Base-by-base conservation (phyloP, 1,139 yeast genomes). In the Sugiyamaella novakii region DNA sequence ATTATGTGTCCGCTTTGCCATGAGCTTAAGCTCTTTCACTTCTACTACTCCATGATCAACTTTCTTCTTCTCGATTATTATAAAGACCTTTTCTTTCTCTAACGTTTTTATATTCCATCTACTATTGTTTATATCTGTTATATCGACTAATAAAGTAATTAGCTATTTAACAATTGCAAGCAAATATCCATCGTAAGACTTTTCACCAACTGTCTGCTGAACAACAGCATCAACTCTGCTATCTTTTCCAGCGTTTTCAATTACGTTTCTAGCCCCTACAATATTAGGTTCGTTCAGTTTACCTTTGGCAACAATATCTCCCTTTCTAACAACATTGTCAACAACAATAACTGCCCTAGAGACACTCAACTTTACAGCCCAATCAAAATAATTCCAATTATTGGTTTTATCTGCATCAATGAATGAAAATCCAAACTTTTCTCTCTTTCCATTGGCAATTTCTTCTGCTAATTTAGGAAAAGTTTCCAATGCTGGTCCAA, bases 361-460 rank as follows among this genome's bases (percentile, higher is more conserved):
- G 10, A 39, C 44, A 15, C 54, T 43, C 18, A 52, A 19, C 43
- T 52, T 54, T 14, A 54, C 45, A n/a, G 57, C 46, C 54, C 52
- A 55, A 28, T 47, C 53, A 42, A 45, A 51, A 35, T 44, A 51
- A 12, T 42, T 49, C 49, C 50, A 50, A 44, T 57, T 55, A 34
- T 50, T 45, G 24, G 44, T 46, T 43, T 56, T 57, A 44, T 54
- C 55, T 25, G 57, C 58, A 35, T 57, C 59, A 31, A 57, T 45
- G 24, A 57, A 56, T 3, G 49, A 44, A 25, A 51, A 43, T 14
- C 54, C 58, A 37, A 57, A 50, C 29, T 42, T 42, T 11, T 47
- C 41, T 17, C 41, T 50, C 28, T 41, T 42, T n/a, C 50, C 50
- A 12, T 34, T 29, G 7, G 36, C 37, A 19, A 47, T 43, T 27